Evolutionary conservation across 2,329 filamentous ascomycete species (phyloP).

Genomic region (Talaromyces sp.): DNA sequence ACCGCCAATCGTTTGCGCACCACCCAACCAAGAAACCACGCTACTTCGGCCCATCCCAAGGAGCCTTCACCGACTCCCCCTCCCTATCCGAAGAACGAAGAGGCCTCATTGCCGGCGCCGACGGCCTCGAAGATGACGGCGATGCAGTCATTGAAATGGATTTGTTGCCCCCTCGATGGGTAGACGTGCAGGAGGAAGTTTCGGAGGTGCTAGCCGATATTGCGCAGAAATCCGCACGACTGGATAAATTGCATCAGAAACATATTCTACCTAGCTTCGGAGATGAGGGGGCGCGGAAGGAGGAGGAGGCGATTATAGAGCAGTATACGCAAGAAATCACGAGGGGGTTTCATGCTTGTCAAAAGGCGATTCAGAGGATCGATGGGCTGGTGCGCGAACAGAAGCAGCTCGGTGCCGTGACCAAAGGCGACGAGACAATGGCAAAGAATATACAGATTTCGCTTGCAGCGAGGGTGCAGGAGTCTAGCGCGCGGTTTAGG

Average conservation of each 20-base stretch:
- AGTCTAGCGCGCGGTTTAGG: conserved; percentile 84
- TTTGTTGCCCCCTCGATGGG: conserved; percentile 88
- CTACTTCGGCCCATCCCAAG: conserved; percentile 58
- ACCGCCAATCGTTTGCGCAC: conserved; percentile 96
- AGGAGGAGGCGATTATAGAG: conserved; percentile 89
- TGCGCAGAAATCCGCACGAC: conserved; percentile 72
- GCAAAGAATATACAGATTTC: conserved; percentile 93
- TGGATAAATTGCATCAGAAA: conserved; percentile 94
- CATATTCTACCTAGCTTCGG: conserved; percentile 96
- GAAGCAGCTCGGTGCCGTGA: conserved; percentile 65
- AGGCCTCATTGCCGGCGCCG: conserved; percentile 74
- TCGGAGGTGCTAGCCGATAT: conserved; percentile 76
- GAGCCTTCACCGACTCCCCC: conserved; percentile 55
- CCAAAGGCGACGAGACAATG: conserved; percentile 86
- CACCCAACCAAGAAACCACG: conserved; percentile 83
- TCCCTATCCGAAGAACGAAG: conserved; percentile 65
- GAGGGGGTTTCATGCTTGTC: conserved; percentile 81
- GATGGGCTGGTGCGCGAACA: conserved; percentile 83
- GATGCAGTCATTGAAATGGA: conserved; percentile 99
- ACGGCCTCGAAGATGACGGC: conserved; percentile 71
- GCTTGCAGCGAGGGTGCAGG: conserved; percentile 80
- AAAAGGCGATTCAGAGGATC: conserved; percentile 80
- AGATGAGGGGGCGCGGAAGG: conserved; percentile 82
- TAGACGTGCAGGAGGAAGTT: conserved; percentile 91
- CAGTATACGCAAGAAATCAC: conserved; percentile 86